These are phyloP conservation scores for Funneliformis caledonium DNA, from an alignment of 371 early-diverging fungal genomes.

Conservation along the genomic window DNA sequence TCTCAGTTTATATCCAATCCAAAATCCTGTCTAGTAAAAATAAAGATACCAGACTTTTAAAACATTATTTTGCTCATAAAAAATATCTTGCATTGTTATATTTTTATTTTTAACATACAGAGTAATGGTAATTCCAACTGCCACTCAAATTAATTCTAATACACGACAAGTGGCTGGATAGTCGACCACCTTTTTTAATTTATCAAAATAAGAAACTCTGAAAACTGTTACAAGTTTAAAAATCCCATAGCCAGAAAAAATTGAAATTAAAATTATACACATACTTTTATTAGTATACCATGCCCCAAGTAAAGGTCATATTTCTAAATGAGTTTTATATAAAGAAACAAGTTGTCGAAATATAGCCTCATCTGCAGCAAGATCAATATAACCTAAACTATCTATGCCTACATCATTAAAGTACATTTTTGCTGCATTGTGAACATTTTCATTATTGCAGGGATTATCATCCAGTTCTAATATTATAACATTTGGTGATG, in stretches of 20 bases:
- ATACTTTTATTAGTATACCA: conserved; percentile 24
- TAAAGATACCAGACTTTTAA: conserved; percentile 11
- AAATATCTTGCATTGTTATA: conserved; percentile 2
- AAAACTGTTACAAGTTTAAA: neutral
- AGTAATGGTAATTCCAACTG: neutral
- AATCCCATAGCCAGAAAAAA: conserved; percentile 8
- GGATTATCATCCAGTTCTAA: neutral
- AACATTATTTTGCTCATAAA: conserved; percentile 5
- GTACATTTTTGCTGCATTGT: neutral
- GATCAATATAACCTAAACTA: neutral
- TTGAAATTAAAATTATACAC: conserved; percentile 2
- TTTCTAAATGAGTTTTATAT: neutral
- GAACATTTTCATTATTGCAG: neutral
- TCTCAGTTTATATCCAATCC: neutral
- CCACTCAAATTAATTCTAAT: conserved; percentile 2
- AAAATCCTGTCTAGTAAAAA: neutral
- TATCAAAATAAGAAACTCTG: neutral
- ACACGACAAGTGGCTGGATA: neutral
- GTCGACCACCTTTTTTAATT: conserved; percentile 10
- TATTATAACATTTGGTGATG: conserved; percentile 12
- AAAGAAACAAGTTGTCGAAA: neutral
- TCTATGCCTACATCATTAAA: neutral
- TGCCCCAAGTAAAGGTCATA: neutral
- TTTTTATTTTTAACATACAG: neutral
- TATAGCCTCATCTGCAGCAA: conserved; percentile 24